Evolutionary conservation across 2,329 filamentous ascomycete genomes (phyloP).

Genomic region (Passalora sequoiae): DNA sequence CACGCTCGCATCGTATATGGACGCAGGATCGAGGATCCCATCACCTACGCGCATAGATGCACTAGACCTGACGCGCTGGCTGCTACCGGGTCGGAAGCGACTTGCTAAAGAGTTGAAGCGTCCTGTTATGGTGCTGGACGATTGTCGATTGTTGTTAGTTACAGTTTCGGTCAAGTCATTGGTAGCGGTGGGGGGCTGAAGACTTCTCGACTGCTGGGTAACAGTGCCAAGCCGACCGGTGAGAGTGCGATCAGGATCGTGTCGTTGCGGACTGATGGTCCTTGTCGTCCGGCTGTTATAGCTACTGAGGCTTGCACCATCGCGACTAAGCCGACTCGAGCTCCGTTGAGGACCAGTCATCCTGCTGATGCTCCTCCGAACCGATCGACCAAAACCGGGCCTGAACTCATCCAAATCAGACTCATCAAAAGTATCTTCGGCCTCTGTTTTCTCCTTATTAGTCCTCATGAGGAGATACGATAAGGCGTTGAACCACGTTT

Average conservation of each 20-base stretch:
- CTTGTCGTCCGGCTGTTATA: conserved; percentile 54
- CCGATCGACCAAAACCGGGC: conserved; percentile 45
- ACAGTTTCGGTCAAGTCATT: conserved; percentile 7
- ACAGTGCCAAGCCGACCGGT: conserved; percentile 4
- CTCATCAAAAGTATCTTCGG: conserved; percentile 53
- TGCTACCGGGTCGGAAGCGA: conserved; percentile 23
- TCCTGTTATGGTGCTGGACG: conserved; percentile 36
- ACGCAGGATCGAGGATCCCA: conserved; percentile 23
- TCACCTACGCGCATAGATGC: conserved; percentile 15
- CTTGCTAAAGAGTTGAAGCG: conserved; percentile 33
- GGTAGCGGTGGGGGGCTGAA: conserved; percentile 8
- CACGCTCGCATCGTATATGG: conserved; percentile 51
- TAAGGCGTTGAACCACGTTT: conserved; percentile 97
- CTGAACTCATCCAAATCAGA: conserved; percentile 75
- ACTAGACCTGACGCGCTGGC: conserved; percentile 19
- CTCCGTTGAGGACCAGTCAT: conserved; percentile 54
- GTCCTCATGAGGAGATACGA: conserved; percentile 85
- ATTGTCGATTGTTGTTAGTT: conserved; percentile 15
- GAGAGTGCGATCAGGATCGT: conserved; percentile 15
- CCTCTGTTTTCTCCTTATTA: conserved; percentile 42
- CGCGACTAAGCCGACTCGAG: conserved; percentile 28
- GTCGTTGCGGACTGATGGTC: conserved; percentile 55
- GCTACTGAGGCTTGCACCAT: conserved; percentile 33
- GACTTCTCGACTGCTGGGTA: conserved; percentile 5
- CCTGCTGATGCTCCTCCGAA: conserved; percentile 48